Evolutionary conservation across 768 basidiomycete species (phyloP).

Genomic region (Boletus subcaerulescens): DNA sequence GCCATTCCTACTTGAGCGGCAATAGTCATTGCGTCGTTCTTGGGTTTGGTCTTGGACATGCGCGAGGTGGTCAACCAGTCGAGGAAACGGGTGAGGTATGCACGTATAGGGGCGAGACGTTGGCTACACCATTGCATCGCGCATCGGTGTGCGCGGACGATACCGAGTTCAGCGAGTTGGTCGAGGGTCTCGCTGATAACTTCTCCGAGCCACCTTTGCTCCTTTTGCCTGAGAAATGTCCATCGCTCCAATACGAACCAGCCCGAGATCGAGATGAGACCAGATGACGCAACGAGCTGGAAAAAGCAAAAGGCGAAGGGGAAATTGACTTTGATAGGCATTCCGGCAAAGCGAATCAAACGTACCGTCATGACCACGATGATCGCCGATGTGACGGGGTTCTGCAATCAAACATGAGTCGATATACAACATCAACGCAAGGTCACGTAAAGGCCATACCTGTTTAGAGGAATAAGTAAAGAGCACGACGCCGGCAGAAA

Average conservation of each 20-base stretch:
- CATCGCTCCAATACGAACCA: constrained; percentile 53
- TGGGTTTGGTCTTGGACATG: not conserved
- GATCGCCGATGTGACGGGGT: constrained; percentile 57
- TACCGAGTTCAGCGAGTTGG: constrained; percentile 15
- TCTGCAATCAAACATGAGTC: constrained; percentile 33
- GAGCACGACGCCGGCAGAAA: constrained; percentile 71
- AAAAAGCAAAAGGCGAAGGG: not conserved
- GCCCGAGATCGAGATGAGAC: constrained; percentile 45
- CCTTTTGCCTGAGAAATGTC: constrained; percentile 41
- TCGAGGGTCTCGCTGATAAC: constrained; percentile 30
- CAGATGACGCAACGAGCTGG: constrained; percentile 35
- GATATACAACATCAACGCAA: not conserved
- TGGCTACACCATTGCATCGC: constrained; percentile 23
- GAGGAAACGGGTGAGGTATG: constrained; percentile 9
- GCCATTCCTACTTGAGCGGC: not conserved
- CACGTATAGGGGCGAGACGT: constrained; percentile 8
- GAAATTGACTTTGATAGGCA: not conserved
- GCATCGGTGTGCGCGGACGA: constrained; percentile 25
- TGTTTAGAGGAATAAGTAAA: constrained; percentile 73
- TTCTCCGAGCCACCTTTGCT: constrained; percentile 46
- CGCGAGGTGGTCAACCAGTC: constrained; percentile 10
- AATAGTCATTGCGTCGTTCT: not conserved
- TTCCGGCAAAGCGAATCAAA: not conserved
- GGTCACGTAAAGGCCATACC: constrained; percentile 34
- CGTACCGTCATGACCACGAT: constrained; percentile 68